These are phyloP conservation scores for Nicotiana paniculata DNA, from an alignment of 257 asterid genomes.

Conservation along the genomic window DNA sequence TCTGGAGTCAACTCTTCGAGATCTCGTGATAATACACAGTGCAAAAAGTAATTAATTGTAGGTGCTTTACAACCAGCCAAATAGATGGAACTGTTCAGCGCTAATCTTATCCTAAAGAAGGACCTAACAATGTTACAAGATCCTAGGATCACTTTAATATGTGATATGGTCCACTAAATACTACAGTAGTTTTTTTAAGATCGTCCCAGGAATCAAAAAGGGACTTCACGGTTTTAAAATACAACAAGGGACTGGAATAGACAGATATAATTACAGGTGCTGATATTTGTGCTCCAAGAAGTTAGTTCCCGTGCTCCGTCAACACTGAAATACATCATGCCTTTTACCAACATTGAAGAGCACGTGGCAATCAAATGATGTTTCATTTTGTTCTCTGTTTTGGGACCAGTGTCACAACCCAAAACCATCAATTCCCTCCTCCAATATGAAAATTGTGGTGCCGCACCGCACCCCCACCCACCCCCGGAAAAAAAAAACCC, in stretches of 20 bases:
- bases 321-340: neutral
- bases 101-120: neutral
- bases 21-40: neutral
- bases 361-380: neutral
- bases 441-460: neutral
- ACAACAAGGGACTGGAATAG: neutral
- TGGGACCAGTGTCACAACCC: neutral
- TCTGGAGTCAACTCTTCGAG: neutral
- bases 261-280: neutral
- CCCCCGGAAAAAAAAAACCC: too few relatives aligned
- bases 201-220: neutral
- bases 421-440: neutral
- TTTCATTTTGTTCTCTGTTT: neutral
- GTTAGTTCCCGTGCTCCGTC: neutral
- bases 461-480: constrained; percentile 26
- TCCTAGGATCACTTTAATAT: neutral
- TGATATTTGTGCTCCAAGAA: neutral
- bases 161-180: neutral
- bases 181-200: neutral
- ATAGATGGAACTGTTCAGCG: neutral
- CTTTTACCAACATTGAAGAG: neutral
- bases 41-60: neutral
- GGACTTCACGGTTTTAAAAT: neutral
- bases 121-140: neutral
- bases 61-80: neutral